phyloP scores from a whole-genome alignment of 768 basidiomycete species.

The Galerina marginata region DNA sequence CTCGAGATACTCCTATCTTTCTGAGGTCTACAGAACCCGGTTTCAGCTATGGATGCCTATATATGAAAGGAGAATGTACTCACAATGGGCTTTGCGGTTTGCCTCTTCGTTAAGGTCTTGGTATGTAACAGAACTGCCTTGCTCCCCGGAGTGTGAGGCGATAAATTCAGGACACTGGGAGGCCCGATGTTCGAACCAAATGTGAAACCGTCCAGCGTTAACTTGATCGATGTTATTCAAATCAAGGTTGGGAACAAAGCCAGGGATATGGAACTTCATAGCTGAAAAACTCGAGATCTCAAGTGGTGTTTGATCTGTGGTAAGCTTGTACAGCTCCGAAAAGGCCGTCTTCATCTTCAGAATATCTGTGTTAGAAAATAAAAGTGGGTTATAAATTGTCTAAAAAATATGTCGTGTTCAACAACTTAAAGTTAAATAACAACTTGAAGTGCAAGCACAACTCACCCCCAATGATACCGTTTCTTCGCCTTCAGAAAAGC shows the following conservation, averaged over 20 bases:
- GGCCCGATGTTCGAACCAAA: not conserved
- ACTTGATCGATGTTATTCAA: not conserved
- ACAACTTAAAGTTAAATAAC: no score
- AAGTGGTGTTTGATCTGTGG: not conserved
- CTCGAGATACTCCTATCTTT: not conserved
- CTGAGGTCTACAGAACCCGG: not conserved
- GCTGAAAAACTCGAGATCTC: not conserved
- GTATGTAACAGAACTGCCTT: not conserved
- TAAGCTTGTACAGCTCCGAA: not conserved
- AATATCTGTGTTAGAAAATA: not conserved
- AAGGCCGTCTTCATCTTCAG: not conserved
- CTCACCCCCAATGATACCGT: not conserved
- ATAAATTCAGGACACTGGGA: not conserved
- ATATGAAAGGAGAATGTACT: not conserved
- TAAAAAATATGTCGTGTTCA: not conserved
- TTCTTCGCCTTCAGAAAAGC: not conserved
- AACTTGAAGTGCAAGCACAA: no score
- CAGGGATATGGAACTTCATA: not conserved
- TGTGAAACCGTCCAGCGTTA: not conserved
- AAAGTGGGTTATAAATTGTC: not conserved
- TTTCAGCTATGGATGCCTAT: no score
- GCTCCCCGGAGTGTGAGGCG: not conserved
- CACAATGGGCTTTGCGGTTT: not conserved
- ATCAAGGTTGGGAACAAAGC: not conserved
- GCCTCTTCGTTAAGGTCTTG: not conserved